Percentiles rank a stretch among this genome's conserved stretches.
phyloP scores from a whole-genome alignment of 2,329 filamentous ascomycete species.

The Fusarium decemcellulare region DNA sequence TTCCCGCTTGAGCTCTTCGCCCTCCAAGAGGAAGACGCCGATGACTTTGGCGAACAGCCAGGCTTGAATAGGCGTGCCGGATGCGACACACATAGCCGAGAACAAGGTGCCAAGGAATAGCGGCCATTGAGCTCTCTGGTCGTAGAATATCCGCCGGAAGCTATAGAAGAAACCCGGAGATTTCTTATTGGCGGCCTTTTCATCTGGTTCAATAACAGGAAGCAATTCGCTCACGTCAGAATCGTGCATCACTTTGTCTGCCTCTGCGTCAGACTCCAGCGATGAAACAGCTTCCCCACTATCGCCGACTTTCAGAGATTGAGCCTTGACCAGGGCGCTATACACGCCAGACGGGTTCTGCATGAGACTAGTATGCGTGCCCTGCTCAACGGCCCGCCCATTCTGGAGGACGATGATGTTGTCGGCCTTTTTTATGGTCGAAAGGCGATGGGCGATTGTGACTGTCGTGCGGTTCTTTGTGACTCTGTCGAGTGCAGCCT shows the following conservation, averaged over 20 bases:
- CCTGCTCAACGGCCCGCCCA: constrained; percentile 73
- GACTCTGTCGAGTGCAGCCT: constrained; percentile 56
- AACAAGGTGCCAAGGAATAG: constrained; percentile 43
- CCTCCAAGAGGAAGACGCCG: constrained; percentile 42
- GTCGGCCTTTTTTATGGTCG: constrained; percentile 73
- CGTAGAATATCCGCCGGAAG: constrained; percentile 38
- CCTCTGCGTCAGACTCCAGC: constrained; percentile 3
- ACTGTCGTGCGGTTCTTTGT: constrained; percentile 70
- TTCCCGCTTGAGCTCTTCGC: constrained; percentile 46
- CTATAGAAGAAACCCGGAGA: constrained; percentile 16
- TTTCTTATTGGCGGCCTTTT: not conserved
- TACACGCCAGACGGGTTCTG: constrained; percentile 55
- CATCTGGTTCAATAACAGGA: accelerated
- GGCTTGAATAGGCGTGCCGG: constrained; percentile 47
- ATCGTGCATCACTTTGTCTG: not conserved
- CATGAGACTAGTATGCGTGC: constrained; percentile 72
- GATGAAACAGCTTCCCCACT: not conserved
- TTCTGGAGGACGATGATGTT: constrained; percentile 75
- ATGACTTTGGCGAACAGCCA: constrained; percentile 50
- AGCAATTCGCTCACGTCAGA: not conserved
- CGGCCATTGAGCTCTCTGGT: constrained; percentile 43
- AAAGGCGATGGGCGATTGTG: constrained; percentile 74
- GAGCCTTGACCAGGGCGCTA: constrained; percentile 42
- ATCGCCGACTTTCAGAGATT: constrained; percentile 23
- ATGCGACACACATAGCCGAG: constrained; percentile 44